Base-by-base conservation (phyloP, 345 rosid species). In the Camelina sativa region DNA sequence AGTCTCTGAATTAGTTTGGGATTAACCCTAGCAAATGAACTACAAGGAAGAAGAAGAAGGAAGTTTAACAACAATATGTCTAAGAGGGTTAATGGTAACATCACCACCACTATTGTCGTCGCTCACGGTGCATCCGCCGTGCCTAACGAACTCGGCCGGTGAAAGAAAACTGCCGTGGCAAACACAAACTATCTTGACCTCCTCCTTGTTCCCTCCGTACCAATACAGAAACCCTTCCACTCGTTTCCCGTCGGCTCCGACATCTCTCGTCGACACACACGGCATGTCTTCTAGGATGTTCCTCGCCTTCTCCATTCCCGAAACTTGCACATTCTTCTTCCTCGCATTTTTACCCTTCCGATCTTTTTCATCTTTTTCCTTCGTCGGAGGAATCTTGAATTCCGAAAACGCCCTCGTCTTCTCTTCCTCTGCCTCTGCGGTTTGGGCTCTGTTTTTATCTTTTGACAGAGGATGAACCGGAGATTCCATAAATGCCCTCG, bases 51-150 rank as follows among this genome's bases (percentile, higher is more conserved):
- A 60, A 13, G 76, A 59, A 52, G 73, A 59, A 20, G 73, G 76
- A 48, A 69, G 87, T 72, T 82, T 85, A 76, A 91, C 85, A 30
- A 91, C 96, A 54, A 91, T 90, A 74, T 86, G 92, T 83, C 86
- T 78, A 32, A 91, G 97, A 1, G 97, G 97, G 76, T 91, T 83
- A 1, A 23, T 56, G 43, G 73, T 84, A 12, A 87, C 85, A 34
- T 85, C 89, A 15, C 79, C 84, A 15, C 83, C 90, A 35, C 59
- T 15, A 6, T 52, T 15, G 8, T 32, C 62, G 19, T 65, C 52
- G 16, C 22, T 8, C 2, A 40, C 19, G 61, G 43, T 48, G 13
- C 71, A 72, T 8, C 86, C 86, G 30, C 86, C 85, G 40, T 84
- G 89, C 69, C 62, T 76, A 16, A 86, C 75, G 16, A 88, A 86